A percentile compares a stretch with the other conserved stretches of the same genome.
These are phyloP conservation scores for Ophiocordyceps polyrhachis-furcata DNA, from an alignment of 2,329 filamentous ascomycete species.

Conservation along the genomic window DNA sequence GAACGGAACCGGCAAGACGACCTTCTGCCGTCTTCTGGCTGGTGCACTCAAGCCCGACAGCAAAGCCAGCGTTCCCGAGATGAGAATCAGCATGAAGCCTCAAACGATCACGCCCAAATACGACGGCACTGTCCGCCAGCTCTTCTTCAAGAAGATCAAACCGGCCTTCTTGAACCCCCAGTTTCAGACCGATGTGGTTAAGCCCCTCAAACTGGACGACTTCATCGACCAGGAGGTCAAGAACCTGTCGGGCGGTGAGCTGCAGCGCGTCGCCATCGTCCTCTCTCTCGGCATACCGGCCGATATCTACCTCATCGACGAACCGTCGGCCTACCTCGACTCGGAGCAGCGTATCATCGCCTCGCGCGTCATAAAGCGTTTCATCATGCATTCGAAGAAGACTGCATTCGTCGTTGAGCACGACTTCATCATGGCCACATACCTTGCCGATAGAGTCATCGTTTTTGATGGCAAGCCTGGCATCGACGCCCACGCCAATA, in stretches of 20 bases:
- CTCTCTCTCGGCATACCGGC: constrained; percentile 88
- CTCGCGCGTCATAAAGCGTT: constrained; percentile 94
- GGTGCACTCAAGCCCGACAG: constrained; percentile 84
- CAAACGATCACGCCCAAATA: constrained; percentile 99
- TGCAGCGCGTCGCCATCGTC: constrained; percentile 97
- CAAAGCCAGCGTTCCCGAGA: constrained; percentile 59
- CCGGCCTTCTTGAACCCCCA: constrained; percentile 88
- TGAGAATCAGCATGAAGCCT: constrained; percentile 99
- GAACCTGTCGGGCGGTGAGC: constrained; percentile 96
- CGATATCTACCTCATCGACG: constrained; percentile 96
- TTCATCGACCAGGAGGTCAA: constrained; percentile 99
- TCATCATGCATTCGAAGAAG: constrained; percentile 99
- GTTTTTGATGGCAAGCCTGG: constrained; percentile 94
- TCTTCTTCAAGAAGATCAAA: constrained; percentile 99
- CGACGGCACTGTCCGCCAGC: constrained; percentile 83
- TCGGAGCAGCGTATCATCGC: constrained; percentile 98
- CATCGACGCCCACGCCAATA: constrained; percentile 71
- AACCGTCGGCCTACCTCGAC: constrained; percentile 92
- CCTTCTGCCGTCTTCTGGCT: constrained; percentile 91
- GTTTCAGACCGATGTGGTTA: constrained; percentile 99
- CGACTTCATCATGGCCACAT: constrained; percentile 93
- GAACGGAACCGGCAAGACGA: constrained; percentile 98
- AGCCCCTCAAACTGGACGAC: constrained; percentile 96
- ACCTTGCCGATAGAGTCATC: constrained; percentile 79
- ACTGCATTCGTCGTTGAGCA: constrained; percentile 98